Base-by-base conservation (phyloP, 1,139 yeast genomes). In the Saccharomycopsis phalli region DNA sequence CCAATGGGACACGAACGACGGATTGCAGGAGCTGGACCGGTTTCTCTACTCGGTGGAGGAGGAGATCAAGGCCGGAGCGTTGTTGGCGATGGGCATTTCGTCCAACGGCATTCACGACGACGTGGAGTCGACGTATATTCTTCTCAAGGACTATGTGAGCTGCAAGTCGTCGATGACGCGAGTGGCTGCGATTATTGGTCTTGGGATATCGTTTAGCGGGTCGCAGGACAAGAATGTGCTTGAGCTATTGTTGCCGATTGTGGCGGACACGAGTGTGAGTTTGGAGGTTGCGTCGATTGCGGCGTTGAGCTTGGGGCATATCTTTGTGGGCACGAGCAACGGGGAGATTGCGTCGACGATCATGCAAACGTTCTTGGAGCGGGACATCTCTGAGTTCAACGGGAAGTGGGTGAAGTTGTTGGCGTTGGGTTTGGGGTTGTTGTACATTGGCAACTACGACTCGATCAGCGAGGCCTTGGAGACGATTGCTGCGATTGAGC, bases 191-290 rank as follows among this genome's bases (percentile, higher is more conserved):
- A 81, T 91, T 42, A 73, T 81, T 47, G 97, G 98, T 50, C 68
- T 93, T 46, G 97, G 97, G 39, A 73, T 93, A 51, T 94, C 98
- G 1, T 93, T 84, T 61, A 94, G 97, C 5, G 98, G 98, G 7
- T 81, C 95, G 31, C 78, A 84, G 47, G 81, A 91, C 55, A 91
- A 81, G 55, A 94, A 84, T 50, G 78, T 91, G 19, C 66, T 81
- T 52, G 81, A 78, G 45, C 64, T 87, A 49, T 68, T 91, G 46
- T 66, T 82, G 47, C 96, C 97, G n/a, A 65, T 88, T 40, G 83
- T 91, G 8, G 76, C 88, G n/a, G 95, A 87, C 57, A 65, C 81
- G 26, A 79, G 76, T 20, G 66, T 73, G 27, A 69, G 88, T 14
- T 68, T 91, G 56, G 95, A 91, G 60, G 71, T 82, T 17, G 77